Evolutionary conservation across 306 rosid genomes (phyloP), one percentile per base, ranked within the genome.

Genomic region (Sicyos baderoa): DNA sequence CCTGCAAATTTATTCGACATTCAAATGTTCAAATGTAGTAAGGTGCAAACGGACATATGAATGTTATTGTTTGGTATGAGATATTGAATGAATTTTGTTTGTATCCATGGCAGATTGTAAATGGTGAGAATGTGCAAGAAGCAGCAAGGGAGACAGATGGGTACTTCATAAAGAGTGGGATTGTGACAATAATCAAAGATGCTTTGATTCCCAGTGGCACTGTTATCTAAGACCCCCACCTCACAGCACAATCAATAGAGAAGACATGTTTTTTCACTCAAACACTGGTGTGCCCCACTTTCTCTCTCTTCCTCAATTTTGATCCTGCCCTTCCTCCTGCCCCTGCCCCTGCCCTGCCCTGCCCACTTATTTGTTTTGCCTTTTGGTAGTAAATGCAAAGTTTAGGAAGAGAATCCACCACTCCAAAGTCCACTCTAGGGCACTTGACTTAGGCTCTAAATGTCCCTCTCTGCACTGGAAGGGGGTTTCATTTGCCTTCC

Each of bases 61-160:
- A 40, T 40, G 0, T 35, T 40, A 7, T 7, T 40, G 45, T 40
- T 7, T 40, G 45, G 12, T 5, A 7, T 40, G 45, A 7, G 45
- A 35, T 35, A 35, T 35, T 35, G 42, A 54, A 54, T 54, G 25
- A 32, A 42, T 40, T 11, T 35, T 40, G 9, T 25, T 29, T 29
- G 35, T 25, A 48, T 42, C 18, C 2, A 16, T 35, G 18, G 7
- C 91, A 94, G 99, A 94, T 94, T 75, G 48, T 94, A 18, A 94
- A 94, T 74, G 25, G 77, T 10, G 99, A 86, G 79, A 73, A 42
- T 73, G 95, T 94, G 54, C 99, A 90, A 90, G 97, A 94, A 88
- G 95, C 97, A 21, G 97, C 99, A 60, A 86, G 99, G 71, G 99
- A 94, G 82, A 86, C 97, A 6, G 97, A 94, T 52, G 99, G 99